Evolutionary conservation across 352 stramenopile species (phyloP), one percentile per base, ranked within the genome.

Genomic region (Nothophytophthora sp.): DNA sequence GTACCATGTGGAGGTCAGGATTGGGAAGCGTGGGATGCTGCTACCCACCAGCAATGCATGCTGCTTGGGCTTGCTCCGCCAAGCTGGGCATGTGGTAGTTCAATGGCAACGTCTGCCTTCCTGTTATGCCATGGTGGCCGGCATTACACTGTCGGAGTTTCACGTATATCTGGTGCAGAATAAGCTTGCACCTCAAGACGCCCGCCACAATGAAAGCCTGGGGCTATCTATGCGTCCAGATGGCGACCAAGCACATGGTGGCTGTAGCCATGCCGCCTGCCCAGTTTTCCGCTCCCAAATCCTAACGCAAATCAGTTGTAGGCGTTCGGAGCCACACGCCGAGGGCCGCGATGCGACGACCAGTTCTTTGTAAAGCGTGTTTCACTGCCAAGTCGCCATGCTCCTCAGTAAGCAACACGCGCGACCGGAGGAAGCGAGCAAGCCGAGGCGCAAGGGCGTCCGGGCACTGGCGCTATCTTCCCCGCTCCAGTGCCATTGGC

Each of bases 281-380:
- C 22, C 48, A 33, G 2, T 38, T 49, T 20, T 25, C 19, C 25
- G 13, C 20, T 46, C 29, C 41, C 41, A 44, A 32, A 44, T 48
- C 50, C 35, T 29, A 33, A 39, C 56, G 42, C 37, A 63, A 62
- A 60, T 64, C 37, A 50, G 24, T 29, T 16, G 15, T 6, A 37
- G 5, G 29, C 22, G 48, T 36, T 46, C 38, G 28, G 10, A 37
- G 37, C 47, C 53, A 65, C 55, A 37, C 24, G 32, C 27, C 36
- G 38, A 67, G 12, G 24, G 3, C 6, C 10, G 20, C 46, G 24
- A 58, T 6, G 30, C 25, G 27, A 59, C 55, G 56, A 64, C 55
- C 29, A 39, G 15, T 43, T 30, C n/a, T n/a, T n/a, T n/a, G n/a
- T n/a, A n/a, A n/a, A n/a, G n/a, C n/a, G n/a, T n/a, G n/a, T n/a